Evolutionary conservation across 805 yeast species (phyloP), one percentile per base, ranked within the genome.

Genomic region (Lipomyces chichibuensis): DNA sequence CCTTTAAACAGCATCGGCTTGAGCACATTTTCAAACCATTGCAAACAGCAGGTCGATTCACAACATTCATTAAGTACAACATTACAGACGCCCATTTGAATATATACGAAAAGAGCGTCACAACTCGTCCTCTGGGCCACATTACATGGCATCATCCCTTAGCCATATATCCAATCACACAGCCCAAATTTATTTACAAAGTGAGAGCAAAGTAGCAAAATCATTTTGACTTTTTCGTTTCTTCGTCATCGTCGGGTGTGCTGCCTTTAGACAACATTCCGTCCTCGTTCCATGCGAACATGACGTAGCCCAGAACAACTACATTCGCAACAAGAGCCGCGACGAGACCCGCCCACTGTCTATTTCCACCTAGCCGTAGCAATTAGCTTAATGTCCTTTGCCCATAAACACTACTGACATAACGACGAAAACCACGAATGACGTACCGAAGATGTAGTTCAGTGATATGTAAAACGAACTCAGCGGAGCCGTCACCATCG

Each of bases 281-380:
- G 52, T 88, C 89, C 75, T 91, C 96, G 27, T 80, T 82, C 73
- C 88, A 87, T 2, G 95, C 96, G 35, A 84, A 88, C 13, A 87
- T 81, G 13, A 89, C 87, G 74, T 87, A 88, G 2, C 87, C 89
- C 51, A 89, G 84, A 66, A 88, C 81, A 29, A 89, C 91, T 3
- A 86, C 76, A 74, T 89, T 89, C 59, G 93, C 93, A 33, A 85
- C 85, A 37, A 85, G 77, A 1, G 93, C 93, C 32, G 92, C 90
- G n/a, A 84, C 74, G 6, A 92, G 91, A 20, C 93, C 92, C 56
- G 92, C 84, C 62, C 84, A 71, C 32, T 66, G 70, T 54, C 70
- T 63, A 52, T 63, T 66, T 27, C 63, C 68, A n/a, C 60, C 71
- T 68, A 49, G 8, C 9, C 11, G 11, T 62, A 56, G 25, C 35